phyloP scores from a whole-genome alignment of 768 basidiomycete species.

The Russula emetica region DNA sequence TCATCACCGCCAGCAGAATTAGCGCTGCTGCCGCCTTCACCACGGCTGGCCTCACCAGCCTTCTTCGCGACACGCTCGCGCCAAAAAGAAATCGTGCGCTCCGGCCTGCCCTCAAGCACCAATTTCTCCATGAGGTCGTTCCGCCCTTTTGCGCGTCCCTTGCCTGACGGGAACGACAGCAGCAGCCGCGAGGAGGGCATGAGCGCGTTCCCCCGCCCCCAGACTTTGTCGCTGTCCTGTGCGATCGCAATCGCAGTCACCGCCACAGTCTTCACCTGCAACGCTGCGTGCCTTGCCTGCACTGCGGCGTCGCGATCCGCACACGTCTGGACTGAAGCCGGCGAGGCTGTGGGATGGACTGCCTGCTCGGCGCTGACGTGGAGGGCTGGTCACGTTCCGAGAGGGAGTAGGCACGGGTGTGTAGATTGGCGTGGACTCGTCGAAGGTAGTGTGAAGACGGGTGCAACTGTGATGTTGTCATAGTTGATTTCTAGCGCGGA shows the following conservation, averaged over 20 bases:
- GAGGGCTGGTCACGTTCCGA: background rate
- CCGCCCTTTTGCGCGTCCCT: constrained; percentile 28
- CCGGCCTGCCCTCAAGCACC: constrained; percentile 36
- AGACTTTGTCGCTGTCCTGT: constrained; percentile 10
- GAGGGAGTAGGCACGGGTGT: constrained; percentile 3
- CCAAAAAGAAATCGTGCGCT: constrained; percentile 37
- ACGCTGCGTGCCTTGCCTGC: constrained; percentile 26
- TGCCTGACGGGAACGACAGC: background rate
- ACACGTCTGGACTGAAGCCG: background rate
- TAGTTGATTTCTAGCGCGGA: constrained; percentile 27
- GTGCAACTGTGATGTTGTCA: constrained; percentile 22
- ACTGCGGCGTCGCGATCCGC: constrained; percentile 1
- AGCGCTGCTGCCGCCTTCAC: background rate
- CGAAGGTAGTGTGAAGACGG: background rate
- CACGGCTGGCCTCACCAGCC: constrained; percentile 20
- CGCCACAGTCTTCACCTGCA: constrained; percentile 14
- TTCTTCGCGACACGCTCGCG: constrained; percentile 36
- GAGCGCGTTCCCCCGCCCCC: constrained; percentile 8
- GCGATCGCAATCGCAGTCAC: background rate
- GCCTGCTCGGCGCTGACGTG: constrained; percentile 8
- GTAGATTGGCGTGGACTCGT: background rate
- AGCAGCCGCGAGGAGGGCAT: background rate
- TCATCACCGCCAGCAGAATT: background rate
- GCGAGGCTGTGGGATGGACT: constrained; percentile 25
- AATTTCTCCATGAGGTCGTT: constrained; percentile 34